Conservation (phyloP, 805 yeast genomes). For the Cyberlindnera mycetangii region DNA sequence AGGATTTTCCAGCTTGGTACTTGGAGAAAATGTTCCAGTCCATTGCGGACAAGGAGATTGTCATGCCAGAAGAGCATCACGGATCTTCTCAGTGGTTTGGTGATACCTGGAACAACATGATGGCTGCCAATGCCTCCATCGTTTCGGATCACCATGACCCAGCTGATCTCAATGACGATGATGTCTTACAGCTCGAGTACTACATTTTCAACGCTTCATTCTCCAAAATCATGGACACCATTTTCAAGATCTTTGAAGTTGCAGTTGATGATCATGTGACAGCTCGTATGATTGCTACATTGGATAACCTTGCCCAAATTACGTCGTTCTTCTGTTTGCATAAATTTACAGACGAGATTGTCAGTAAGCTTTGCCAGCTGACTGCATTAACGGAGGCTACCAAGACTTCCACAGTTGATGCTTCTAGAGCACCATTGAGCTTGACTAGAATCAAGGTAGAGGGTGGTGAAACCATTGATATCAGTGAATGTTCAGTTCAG, state of each 20-base stretch:
- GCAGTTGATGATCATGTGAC: slow-evolving; percentile 90
- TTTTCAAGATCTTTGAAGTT: slow-evolving; percentile 76
- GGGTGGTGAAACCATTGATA: slow-evolving; percentile 46
- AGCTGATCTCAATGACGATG: slow-evolving; percentile 24
- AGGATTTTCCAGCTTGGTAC: slow-evolving; percentile 83
- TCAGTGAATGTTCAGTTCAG: slow-evolving; percentile 76
- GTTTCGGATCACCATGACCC: slow-evolving; percentile 27
- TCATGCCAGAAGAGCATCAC: slow-evolving; percentile 97
- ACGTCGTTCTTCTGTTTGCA: slow-evolving; percentile 62
- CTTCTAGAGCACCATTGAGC: slow-evolving; percentile 14
- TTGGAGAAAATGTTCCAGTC: slow-evolving; percentile 76
- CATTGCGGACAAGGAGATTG: slow-evolving; percentile 81
- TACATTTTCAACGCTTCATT: slow-evolving; percentile 65
- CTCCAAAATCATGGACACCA: slow-evolving; percentile 62
- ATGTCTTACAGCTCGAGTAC: slow-evolving; percentile 59
- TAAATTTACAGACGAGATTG: slow-evolving; percentile 59
- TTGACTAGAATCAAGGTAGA: slow-evolving; percentile 27
- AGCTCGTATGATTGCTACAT: slow-evolving; percentile 79
- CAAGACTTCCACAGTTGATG: slow-evolving; percentile 1
- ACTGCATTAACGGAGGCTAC: slow-evolving; percentile 45
- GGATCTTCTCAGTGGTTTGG: slow-evolving; percentile 92
- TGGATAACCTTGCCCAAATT: slow-evolving; percentile 80
- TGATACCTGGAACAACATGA: slow-evolving; percentile 74
- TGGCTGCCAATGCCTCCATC: slow-evolving; percentile 39
- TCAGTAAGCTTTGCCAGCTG: slow-evolving; percentile 66